Base-by-base conservation (phyloP, 306 rosid species). In the Vigna nakashimae region DNA sequence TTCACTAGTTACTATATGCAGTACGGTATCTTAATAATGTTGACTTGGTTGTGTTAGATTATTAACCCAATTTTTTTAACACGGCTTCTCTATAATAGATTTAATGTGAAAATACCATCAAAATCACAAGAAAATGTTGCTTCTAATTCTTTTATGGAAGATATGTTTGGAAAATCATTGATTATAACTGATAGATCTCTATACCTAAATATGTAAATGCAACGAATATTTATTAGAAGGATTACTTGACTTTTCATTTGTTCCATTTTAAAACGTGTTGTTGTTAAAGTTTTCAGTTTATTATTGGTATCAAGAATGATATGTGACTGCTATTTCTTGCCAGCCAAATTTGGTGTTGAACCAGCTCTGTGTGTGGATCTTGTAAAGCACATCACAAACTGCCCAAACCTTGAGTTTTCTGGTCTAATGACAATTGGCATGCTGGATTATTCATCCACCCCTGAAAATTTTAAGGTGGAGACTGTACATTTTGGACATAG, bases 341-440 rank as follows among this genome's bases (percentile, higher is more conserved):
- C 93, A 91, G 98, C 98, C 50, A 95, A 95, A 84, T 95, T 22
- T 79, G 98, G 98, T 20, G 94, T 92, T 73, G 92, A 92, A 81
- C 98, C 98, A 46, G 64, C 89, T 69, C 73, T 50, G 48, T 92
- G 97, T 74, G 90, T 88, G 69, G 97, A 91, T 67, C 92, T 95
- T 42, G 98, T 86, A 64, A 90, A 88, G 81, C 95, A 95, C 84
- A 90, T 95, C 71, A 83, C 75, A 52, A 83, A 77, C 80, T 88
- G 97, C 85, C 88, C 90, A 83, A 87, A 92, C 83, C 98, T 95
- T 26, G 89, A 89, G 82, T 91, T 95, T 79, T 86, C 84, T 82
- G 97, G 98, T 59, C 82, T 95, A 55, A 95, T 95, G 98, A 95
- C 98, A 49, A 92, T 91, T 87, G 98, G 98, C 58, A 95, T 95